phyloP scores from a whole-genome alignment of 371 early-diverging fungal species.

The Fennellomyces sp. region DNA sequence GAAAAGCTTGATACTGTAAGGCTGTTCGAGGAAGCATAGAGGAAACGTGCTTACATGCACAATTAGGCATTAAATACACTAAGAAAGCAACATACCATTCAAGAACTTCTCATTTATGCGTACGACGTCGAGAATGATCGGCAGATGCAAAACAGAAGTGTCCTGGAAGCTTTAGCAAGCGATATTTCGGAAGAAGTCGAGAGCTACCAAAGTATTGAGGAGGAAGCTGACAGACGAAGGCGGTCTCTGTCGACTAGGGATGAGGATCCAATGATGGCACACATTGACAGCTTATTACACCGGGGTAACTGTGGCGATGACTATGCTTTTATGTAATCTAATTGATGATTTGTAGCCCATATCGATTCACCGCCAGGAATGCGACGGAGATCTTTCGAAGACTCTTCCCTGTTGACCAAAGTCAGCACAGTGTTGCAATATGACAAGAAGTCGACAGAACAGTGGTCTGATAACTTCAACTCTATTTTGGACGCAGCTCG shows the following conservation, averaged over 20 bases:
- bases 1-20: constrained; percentile 6
- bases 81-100: not conserved
- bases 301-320: not conserved
- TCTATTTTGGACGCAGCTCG: constrained; percentile 9
- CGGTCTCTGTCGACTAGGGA: not conserved
- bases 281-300: not conserved
- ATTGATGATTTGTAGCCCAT: not conserved
- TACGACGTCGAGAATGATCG: constrained; percentile 1
- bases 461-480: constrained; percentile 6
- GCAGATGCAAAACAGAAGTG: not conserved
- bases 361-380: not conserved
- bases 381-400: constrained; percentile 5
- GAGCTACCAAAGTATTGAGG: too few relatives aligned
- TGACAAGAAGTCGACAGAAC: constrained; percentile 5
- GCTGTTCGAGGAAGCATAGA: too few relatives aligned
- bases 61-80: not conserved
- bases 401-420: constrained; percentile 7
- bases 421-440: constrained; percentile 7
- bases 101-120: constrained; percentile 5
- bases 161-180: not conserved
- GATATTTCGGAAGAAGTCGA: not conserved
- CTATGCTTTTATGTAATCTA: not conserved
- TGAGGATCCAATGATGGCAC: not conserved
- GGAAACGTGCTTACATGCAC: too few relatives aligned
- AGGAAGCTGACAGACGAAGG: not conserved